Conservation (phyloP, 2,329 filamentous ascomycete genomes). For the Pestalotiopsis sp. region DNA sequence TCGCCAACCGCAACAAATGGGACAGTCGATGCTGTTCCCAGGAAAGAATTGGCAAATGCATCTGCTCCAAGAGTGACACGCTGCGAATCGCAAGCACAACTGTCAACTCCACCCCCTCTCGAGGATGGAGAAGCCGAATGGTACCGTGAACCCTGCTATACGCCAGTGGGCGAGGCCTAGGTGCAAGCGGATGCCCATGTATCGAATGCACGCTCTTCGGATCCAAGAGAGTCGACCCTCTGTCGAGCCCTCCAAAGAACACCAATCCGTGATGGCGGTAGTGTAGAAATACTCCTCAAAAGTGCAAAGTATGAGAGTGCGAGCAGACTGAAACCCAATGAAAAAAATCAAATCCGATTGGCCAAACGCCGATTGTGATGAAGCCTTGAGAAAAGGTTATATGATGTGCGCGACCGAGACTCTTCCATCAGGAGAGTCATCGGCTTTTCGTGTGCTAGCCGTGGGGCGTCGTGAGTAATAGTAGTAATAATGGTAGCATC, state of each 20-base stretch:
- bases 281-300: neutral
- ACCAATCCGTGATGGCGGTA: neutral
- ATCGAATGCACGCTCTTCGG: neutral
- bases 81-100: neutral
- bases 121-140: neutral
- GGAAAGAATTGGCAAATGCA: too few relatives aligned
- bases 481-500: constrained; percentile 19
- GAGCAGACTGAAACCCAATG: neutral
- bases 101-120: neutral
- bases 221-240: neutral
- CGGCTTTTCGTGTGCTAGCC: constrained; percentile 25
- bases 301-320: neutral
- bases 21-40: too few relatives aligned
- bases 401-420: neutral
- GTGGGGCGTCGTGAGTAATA: constrained; percentile 28
- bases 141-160: neutral
- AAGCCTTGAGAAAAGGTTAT: neutral
- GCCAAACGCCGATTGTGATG: constrained; percentile 4
- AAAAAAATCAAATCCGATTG: neutral
- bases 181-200: neutral
- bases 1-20: neutral
- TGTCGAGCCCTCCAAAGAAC: neutral
- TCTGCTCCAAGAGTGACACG: too few relatives aligned
- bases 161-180: neutral
- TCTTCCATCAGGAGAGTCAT: constrained; percentile 10